Evolutionary conservation across 108 stramenopile species (phyloP).

Genomic region (Cyclotella distinguenda): DNA sequence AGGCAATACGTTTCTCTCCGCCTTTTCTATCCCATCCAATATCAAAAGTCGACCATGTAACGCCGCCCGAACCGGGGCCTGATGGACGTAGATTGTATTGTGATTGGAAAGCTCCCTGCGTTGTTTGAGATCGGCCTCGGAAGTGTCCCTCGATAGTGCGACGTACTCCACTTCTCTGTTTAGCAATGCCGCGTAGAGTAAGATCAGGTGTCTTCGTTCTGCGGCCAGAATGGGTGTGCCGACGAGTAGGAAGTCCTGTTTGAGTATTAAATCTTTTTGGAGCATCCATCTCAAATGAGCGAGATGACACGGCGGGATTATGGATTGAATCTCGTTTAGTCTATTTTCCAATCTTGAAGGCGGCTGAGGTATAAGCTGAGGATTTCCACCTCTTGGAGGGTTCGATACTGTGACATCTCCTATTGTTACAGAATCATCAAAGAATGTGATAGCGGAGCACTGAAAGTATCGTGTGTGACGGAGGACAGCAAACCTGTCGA

Average conservation of each 20-base stretch:
- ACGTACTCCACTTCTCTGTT: constrained; percentile 70
- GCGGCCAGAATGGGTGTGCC: constrained; percentile 58
- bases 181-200: constrained; percentile 68
- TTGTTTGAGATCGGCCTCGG: constrained; percentile 89
- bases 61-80: constrained; percentile 88
- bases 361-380: not conserved
- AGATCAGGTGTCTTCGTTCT: constrained; percentile 57
- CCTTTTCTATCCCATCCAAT: constrained; percentile 86
- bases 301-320: constrained; percentile 40
- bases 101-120: constrained; percentile 46
- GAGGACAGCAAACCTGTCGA: too few relatives aligned
- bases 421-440: constrained; percentile 38
- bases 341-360: not conserved
- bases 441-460: not conserved
- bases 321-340: not conserved
- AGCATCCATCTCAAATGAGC: constrained; percentile 85
- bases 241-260: constrained; percentile 79
- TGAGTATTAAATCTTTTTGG: constrained; percentile 72
- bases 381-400: not conserved
- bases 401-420: constrained; percentile 33
- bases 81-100: constrained; percentile 56
- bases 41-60: constrained; percentile 78
- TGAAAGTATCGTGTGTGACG: not conserved
- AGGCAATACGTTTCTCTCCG: constrained; percentile 84
- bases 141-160: constrained; percentile 68